Evolutionary conservation across 805 yeast genomes (phyloP), one percentile per base, ranked within the genome.

Genomic region (Yarrowia sp.): DNA sequence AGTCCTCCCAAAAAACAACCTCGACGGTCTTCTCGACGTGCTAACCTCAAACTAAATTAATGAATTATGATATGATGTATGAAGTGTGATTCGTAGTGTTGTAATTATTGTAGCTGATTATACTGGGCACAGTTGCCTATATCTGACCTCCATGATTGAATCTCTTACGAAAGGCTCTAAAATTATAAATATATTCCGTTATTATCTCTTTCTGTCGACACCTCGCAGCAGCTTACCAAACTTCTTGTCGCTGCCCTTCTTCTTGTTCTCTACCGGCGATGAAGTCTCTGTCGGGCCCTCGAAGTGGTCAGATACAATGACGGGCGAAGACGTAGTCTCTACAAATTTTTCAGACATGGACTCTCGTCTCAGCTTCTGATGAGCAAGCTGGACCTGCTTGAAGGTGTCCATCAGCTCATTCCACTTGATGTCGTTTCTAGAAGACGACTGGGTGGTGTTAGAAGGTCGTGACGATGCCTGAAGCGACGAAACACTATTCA

Each of bases 401-500:
- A 87, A 87, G 46, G 81, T 80, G n/a, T 79, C 81, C 49, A 86
- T 77, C 43, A 87, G 71, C 26, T 81, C 84, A 7, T 73, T 71
- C 83, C 84, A 82, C 67, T 76, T 75, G 67, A 77, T 71, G 70
- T 74, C 74, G 68, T 73, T 70, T 75, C 65, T 42, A n/a, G 70
- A 67, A 61, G 69, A 40, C 71, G 52, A 55, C 61, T 68, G 65
- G 65, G 50, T 61, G 56, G 55, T 63, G 55, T 48, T 71, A 69
- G 56, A 72, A 69, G 40, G 69, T 61, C 65, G 41, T 45, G 56
- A 72, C 12, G 69, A 49, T 3, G 74, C 75, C 7, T 79, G 80
- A 53, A 80, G 75, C 3, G 78, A 75, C 8, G 80, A 74, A 22
- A 89, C 84, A 45, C 90, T 82, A 63, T 85, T 85, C 64, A 95